Percentiles rank a stretch among this genome's conserved stretches.
These are phyloP conservation scores for Globisporangium acanthophoron DNA, from an alignment of 352 stramenopile species.

Conservation along the genomic window DNA sequence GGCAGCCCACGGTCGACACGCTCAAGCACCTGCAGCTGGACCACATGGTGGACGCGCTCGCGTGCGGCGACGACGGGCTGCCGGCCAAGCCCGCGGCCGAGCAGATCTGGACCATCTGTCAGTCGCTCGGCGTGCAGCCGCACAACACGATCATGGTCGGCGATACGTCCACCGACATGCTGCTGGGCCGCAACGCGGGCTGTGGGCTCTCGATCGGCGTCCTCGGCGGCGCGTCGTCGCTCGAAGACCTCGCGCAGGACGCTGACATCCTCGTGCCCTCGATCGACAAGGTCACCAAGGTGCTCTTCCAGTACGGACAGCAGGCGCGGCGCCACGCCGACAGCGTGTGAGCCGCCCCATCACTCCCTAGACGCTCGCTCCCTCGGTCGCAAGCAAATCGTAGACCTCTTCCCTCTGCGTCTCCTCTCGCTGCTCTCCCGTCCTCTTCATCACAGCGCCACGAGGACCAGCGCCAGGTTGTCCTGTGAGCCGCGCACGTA, in stretches of 20 bases:
- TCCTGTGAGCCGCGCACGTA: slow-evolving; percentile 94
- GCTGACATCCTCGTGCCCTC: slow-evolving; percentile 81
- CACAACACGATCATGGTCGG: slow-evolving; percentile 89
- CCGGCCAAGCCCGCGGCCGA: slow-evolving; percentile 77
- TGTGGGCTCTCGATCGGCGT: slow-evolving; percentile 76
- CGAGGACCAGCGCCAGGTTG: slow-evolving; percentile 89
- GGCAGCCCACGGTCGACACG: slow-evolving; percentile 69
- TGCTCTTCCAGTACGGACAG: slow-evolving; percentile 82
- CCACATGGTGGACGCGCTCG: slow-evolving; percentile 70
- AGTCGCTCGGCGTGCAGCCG: slow-evolving; percentile 64
- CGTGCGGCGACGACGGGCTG: slow-evolving; percentile 79
- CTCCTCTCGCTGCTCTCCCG: too few species aligned
- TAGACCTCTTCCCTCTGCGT: too few species aligned
- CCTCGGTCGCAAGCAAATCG: not conserved
- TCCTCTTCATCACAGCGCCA: slow-evolving; percentile 12
- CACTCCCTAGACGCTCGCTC: not conserved
- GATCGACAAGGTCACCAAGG: slow-evolving; percentile 68
- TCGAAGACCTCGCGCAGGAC: slow-evolving; percentile 77
- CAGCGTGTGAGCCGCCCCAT: slow-evolving; percentile 6
- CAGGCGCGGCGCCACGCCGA: slow-evolving; percentile 60
- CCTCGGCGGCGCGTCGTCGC: slow-evolving; percentile 67
- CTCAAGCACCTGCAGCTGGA: slow-evolving; percentile 67
- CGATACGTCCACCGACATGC: slow-evolving; percentile 84
- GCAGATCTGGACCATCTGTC: slow-evolving; percentile 83
- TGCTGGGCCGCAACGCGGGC: slow-evolving; percentile 69